A percentile compares a stretch with the other conserved stretches of the same genome.
phyloP scores from a whole-genome alignment of 1,139 yeast species.

The Debaryomyces nepalensis region DNA sequence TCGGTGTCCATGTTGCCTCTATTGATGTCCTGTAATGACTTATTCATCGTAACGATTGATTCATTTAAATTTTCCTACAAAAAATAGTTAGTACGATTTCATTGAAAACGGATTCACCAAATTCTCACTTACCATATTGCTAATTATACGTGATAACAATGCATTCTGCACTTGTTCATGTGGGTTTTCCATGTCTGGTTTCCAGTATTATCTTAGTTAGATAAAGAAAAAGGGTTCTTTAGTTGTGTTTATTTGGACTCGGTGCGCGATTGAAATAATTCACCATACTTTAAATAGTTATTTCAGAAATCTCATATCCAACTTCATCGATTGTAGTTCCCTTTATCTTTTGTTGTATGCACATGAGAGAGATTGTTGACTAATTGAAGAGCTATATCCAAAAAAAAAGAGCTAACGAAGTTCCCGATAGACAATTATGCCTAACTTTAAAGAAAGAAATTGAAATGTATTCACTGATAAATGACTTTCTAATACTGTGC shows the following conservation, averaged over 20 bases:
- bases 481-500: constrained; percentile 10
- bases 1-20: constrained; percentile 73
- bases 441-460: not conserved
- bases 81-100: constrained; percentile 13
- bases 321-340: too few species aligned
- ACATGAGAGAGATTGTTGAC: too few species aligned
- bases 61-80: constrained; percentile 68
- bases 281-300: not conserved
- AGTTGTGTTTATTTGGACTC: constrained; percentile 4
- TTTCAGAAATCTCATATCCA: too few species aligned
- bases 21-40: constrained; percentile 62
- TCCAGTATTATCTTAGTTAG: not conserved
- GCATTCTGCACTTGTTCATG: constrained; percentile 87
- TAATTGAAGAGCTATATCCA: too few species aligned
- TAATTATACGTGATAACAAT: constrained; percentile 73
- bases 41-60: constrained; percentile 67
- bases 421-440: too few species aligned
- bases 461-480: constrained; percentile 7
- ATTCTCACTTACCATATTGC: constrained; percentile 62
- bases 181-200: constrained; percentile 73
- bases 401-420: too few species aligned
- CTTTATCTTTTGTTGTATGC: too few species aligned
- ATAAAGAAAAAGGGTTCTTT: not conserved
- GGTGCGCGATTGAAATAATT: constrained; percentile 7
- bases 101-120: not conserved